A percentile compares a stretch with the other conserved stretches of the same genome.
phyloP scores from a whole-genome alignment of 148 eudicot genomes.

The Gaultheria prostrata region DNA sequence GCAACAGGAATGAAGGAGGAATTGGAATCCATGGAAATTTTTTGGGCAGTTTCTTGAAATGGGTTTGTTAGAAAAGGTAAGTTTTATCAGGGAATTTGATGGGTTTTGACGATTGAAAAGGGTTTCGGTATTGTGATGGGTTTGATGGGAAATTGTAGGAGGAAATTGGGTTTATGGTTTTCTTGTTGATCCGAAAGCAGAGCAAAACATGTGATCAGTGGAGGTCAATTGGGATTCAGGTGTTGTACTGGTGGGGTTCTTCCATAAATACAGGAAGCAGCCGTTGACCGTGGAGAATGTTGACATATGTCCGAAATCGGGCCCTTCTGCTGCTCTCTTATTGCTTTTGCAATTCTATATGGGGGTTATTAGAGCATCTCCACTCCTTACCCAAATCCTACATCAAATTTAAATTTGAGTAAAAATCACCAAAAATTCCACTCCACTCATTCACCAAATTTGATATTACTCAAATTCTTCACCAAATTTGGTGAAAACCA shows the following conservation, averaged over 20 bases:
- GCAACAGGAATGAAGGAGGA: constrained; percentile 50
- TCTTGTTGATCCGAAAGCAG: not conserved
- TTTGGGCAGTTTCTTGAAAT: not conserved
- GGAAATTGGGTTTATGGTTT: not conserved
- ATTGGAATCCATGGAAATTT: constrained; percentile 27
- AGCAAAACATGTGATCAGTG: not conserved
- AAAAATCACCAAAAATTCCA: no score
- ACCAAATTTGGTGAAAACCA: no score
- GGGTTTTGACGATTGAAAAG: not conserved
- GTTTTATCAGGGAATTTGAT: not conserved
- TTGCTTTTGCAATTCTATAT: no score
- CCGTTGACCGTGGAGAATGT: not conserved
- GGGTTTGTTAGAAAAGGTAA: not conserved
- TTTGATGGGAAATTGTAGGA: not conserved
- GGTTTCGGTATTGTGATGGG: not conserved
- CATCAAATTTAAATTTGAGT: no score
- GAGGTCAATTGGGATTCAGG: not conserved
- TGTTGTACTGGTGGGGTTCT: not conserved
- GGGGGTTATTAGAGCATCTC: no score
- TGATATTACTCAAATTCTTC: no score
- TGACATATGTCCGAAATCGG: not conserved
- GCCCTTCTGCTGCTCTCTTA: no score
- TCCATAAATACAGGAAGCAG: not conserved
- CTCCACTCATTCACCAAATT: no score
- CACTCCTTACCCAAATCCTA: no score